Evolutionary conservation across 768 basidiomycete species (phyloP), one percentile per base, ranked within the genome.

Genomic region (Lactarius deliciosus): DNA sequence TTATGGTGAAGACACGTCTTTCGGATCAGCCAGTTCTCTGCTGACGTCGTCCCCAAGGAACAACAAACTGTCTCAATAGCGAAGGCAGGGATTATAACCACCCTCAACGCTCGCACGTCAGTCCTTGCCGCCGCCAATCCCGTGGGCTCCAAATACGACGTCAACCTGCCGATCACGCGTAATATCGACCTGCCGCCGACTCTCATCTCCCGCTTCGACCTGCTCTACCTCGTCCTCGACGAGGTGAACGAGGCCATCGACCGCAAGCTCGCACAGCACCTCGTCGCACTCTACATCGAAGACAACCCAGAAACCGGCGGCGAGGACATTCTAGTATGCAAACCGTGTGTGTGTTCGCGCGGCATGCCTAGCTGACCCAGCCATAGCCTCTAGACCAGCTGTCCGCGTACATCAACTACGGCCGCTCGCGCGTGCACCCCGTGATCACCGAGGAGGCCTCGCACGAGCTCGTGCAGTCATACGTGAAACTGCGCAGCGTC

Each of bases 1-100:
- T 97, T 18, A 98, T 98, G 96, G 92, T 93, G 70, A 34, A 61
- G 82, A 1, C 30, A 0, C 34, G 1, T 45, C 18, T 18, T 43
- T n/a, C 3, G 22, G 40, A 13, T 5, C 8, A 15, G 28, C 25
- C 15, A 10, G 36, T 11, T 10, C 11, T 30, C 32, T 18, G 30
- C 64, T 65, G 16, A 60, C 43, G 1, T 43, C 28, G 11, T 11
- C 34, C 36, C 28, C 28, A 50, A 97, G 96, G 96, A 98, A 85
- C 96, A 98, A 87, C 96, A 98, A 87, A 98, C 96, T 1, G 96
- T 98, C 22, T 98, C 96, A 5, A 96, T 98, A 68, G 97, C 97
- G 7, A 99, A 98, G 78, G 97, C 97, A 0, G 97, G 97, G 11
- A 99, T 99, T 71, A 98, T 98, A 74, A 98, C 97, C 0, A 99